Conservation (phyloP, 2,329 filamentous ascomycete genomes). For the Thielaviopsis musarum region DNA sequence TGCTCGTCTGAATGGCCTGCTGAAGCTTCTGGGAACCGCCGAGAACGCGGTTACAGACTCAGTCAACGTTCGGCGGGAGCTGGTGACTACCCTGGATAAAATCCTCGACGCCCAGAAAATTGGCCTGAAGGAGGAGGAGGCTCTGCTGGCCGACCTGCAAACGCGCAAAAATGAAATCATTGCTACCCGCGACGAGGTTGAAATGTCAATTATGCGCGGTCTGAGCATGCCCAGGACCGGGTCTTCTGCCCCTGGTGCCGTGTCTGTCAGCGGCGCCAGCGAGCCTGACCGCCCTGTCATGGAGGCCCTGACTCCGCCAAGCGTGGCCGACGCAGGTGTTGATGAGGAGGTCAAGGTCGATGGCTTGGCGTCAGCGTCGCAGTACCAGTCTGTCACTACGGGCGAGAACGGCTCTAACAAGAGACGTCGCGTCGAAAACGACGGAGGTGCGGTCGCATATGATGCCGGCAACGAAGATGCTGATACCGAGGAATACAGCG, state of each 20-base stretch:
- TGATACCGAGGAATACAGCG: background rate
- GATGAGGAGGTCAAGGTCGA: background rate
- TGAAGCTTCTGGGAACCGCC: constrained; percentile 75
- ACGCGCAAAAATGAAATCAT: constrained; percentile 59
- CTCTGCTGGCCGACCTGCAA: constrained; percentile 43
- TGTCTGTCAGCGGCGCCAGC: background rate
- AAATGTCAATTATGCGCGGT: constrained; percentile 77
- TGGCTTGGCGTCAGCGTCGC: constrained; percentile 19
- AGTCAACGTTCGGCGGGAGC: constrained; percentile 64
- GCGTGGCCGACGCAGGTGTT: constrained; percentile 29
- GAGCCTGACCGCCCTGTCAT: constrained; percentile 63
- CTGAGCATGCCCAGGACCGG: constrained; percentile 43
- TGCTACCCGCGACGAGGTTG: constrained; percentile 70
- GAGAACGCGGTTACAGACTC: constrained; percentile 80
- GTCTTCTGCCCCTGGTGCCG: background rate
- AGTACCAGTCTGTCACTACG: constrained; percentile 33
- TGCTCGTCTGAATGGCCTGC: constrained; percentile 71
- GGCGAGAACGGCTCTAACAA: constrained; percentile 38
- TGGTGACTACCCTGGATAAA: constrained; percentile 70
- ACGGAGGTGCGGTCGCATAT: constrained; percentile 20
- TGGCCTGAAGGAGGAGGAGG: constrained; percentile 53
- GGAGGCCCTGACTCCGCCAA: constrained; percentile 73
- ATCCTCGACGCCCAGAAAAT: constrained; percentile 58
- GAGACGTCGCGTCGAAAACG: constrained; percentile 34
- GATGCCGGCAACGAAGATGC: background rate